Conservation (phyloP, 305 asterid species). For the Nicotiana rustica region DNA sequence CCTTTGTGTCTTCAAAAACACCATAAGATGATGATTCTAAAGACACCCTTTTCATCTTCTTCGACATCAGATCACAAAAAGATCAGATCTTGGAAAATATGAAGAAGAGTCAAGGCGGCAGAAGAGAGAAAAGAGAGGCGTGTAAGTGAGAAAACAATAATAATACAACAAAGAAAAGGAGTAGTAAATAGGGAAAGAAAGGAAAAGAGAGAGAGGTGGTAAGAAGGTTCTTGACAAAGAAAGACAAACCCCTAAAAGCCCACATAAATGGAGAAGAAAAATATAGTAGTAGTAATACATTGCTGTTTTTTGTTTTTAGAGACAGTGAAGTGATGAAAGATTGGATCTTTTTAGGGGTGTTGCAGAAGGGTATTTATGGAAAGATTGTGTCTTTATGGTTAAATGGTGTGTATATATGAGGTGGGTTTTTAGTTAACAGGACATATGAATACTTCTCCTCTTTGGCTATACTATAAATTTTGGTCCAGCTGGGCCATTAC, state of each 20-base stretch:
- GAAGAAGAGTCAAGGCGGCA: conserved; percentile 35
- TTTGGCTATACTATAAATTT: not conserved
- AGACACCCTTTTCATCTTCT: conserved; percentile 59
- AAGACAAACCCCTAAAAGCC: conserved; percentile 55
- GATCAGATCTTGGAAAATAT: conserved; percentile 29
- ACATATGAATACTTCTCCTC: conserved; percentile 3
- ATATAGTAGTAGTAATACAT: conserved; percentile 6
- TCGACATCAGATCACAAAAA: conserved; percentile 63
- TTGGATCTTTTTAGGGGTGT: not conserved
- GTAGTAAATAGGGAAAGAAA: conserved; percentile 46
- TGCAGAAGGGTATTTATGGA: conserved; percentile 32
- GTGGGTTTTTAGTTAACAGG: not conserved
- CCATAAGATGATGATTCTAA: conserved; percentile 45
- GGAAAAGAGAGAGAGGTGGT: conserved; percentile 46
- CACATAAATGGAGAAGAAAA: conserved; percentile 44
- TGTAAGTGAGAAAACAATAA: not conserved
- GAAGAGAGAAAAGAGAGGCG: conserved; percentile 33
- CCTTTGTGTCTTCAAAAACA: conserved; percentile 55
- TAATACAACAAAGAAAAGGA: conserved; percentile 42
- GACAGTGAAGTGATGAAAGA: not conserved
- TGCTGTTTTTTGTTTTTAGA: not conserved
- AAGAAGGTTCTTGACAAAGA: conserved; percentile 59
- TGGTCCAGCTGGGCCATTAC: not conserved
- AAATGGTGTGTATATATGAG: not conserved
- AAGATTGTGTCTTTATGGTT: conserved; percentile 5